These are phyloP conservation scores for Ramaria rubella DNA, from an alignment of 768 basidiomycete species.

Conservation along the genomic window DNA sequence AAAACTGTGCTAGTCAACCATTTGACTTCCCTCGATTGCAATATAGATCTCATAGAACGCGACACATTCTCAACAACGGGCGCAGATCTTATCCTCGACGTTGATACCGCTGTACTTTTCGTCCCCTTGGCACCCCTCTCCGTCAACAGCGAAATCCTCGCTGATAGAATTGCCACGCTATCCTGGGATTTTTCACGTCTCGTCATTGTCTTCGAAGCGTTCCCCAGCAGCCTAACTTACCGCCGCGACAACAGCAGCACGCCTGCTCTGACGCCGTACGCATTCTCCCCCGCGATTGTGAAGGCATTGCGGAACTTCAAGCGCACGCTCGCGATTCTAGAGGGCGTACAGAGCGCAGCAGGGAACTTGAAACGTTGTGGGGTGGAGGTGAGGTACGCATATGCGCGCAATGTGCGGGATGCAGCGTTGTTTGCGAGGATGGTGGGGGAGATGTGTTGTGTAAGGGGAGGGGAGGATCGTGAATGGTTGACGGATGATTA, in stretches of 20 bases:
- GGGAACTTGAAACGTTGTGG: slow-evolving; percentile 42
- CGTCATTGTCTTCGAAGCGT: slow-evolving; percentile 62
- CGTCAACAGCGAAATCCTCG: slow-evolving; percentile 38
- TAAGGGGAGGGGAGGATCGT: slow-evolving; percentile 52
- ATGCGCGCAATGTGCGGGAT: slow-evolving; percentile 53
- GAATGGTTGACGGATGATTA: slow-evolving; percentile 56
- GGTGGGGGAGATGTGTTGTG: slow-evolving; percentile 51
- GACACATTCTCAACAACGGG: slow-evolving; percentile 40
- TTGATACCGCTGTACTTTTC: slow-evolving; percentile 51
- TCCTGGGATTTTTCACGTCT: slow-evolving; percentile 60
- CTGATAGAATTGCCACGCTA: slow-evolving; percentile 38
- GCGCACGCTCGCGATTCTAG: slow-evolving; percentile 47
- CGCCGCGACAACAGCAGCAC: slow-evolving; percentile 14
- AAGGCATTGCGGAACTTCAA: slow-evolving; percentile 66
- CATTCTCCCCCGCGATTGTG: slow-evolving; percentile 60
- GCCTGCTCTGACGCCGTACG: slow-evolving; percentile 24
- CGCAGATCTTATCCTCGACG: slow-evolving; percentile 63
- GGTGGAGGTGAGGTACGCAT: slow-evolving; percentile 48
- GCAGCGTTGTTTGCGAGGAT: slow-evolving; percentile 48
- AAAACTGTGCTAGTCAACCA: slow-evolving; percentile 52
- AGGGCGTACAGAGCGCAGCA: neutral
- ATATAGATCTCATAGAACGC: slow-evolving; percentile 59
- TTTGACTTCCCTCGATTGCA: slow-evolving; percentile 39
- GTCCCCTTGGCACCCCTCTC: slow-evolving; percentile 41
- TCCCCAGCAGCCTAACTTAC: slow-evolving; percentile 40